Base-by-base conservation (phyloP, 768 basidiomycete genomes). In the Naganishia vaughanmartiniae region DNA sequence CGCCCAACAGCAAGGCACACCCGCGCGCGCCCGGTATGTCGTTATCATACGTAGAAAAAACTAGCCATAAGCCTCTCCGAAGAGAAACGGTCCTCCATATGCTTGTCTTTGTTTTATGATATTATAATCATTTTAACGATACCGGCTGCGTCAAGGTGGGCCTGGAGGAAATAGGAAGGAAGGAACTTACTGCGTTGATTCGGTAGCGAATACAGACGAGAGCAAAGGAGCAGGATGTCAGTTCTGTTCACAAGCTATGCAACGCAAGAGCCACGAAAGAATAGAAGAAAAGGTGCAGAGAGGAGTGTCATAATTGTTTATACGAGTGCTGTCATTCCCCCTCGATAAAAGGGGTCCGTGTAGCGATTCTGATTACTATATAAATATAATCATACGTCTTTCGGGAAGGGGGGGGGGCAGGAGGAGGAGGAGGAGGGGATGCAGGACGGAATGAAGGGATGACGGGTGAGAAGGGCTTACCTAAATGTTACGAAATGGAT, bases 281-380 rank as follows among this genome's bases (percentile, higher is more conserved):
- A 51, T n/a, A 54, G 30, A 46, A 19, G 21, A 55, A 30, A 24
- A 14, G 19, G 17, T 28, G 19, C 12, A n/a, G 34, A 17, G 26
- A 31, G 26, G 36, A n/a, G 11, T n/a, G 60, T 70, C 63, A 65
- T 70, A 70, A 55, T 45, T 70, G 34, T 34, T 17, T 70, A 70
- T 65, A 51, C 21, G 31, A 48, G 17, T 70, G 69, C 60, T 70
- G 60, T 65, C 60, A 65, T 60, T 65, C 53, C 48, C 65, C 36
- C 42, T 30, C 26, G 10, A 39, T 19, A 51, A 39, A 31, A 34
- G 30, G 26, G 60, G 60, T 70, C 69, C 58, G 63, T 70, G 69
- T 70, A 70, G 69, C 69, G 69, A 70, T 70, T 70, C 69, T 70
- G 69, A 65, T 65, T 63, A 70, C 63, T 54, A 65, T 70, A 53